A percentile compares a stretch with the other conserved stretches of the same genome.
phyloP scores from a whole-genome alignment of 1,139 yeast species.

The Geotrichum siamense region DNA sequence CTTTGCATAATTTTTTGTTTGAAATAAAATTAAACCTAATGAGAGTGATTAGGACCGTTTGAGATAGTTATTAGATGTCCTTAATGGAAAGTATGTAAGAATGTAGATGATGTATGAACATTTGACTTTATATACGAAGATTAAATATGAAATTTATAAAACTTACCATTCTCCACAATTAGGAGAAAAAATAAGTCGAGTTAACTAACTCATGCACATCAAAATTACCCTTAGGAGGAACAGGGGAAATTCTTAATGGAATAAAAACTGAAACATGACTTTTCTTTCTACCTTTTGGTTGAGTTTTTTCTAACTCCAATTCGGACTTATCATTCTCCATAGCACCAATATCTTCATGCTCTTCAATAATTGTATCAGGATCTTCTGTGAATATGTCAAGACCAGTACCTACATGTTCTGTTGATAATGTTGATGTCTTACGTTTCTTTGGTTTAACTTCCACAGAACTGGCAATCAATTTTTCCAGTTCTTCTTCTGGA shows the following conservation, averaged over 20 bases:
- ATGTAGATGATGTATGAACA: no score
- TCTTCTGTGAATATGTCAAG: constrained; percentile 24
- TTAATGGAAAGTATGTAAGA: no score
- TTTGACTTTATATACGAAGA: no score
- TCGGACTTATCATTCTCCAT: constrained; percentile 19
- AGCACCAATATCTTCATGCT: constrained; percentile 3
- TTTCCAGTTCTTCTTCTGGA: constrained; percentile 25
- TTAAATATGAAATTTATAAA: no score
- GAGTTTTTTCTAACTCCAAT: constrained; percentile 11
- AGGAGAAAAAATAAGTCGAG: constrained; percentile 74
- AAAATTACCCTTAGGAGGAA: constrained; percentile 78
- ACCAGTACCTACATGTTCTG: constrained; percentile 36
- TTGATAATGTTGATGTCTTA: constrained; percentile 22
- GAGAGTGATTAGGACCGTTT: no score
- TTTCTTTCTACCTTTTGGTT: constrained; percentile 17
- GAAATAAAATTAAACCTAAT: no score
- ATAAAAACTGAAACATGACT: constrained; percentile 36
- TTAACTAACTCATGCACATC: constrained; percentile 67
- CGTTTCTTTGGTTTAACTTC: constrained; percentile 10
- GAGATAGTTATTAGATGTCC: no score
- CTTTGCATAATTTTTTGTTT: no score
- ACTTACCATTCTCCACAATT: no score
- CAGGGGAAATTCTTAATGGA: constrained; percentile 63
- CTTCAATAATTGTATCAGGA: constrained; percentile 14
- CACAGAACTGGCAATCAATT: constrained; percentile 20